phyloP scores from a whole-genome alignment of 441 rosid species.

The Cnidoscolus chayamansa region DNA sequence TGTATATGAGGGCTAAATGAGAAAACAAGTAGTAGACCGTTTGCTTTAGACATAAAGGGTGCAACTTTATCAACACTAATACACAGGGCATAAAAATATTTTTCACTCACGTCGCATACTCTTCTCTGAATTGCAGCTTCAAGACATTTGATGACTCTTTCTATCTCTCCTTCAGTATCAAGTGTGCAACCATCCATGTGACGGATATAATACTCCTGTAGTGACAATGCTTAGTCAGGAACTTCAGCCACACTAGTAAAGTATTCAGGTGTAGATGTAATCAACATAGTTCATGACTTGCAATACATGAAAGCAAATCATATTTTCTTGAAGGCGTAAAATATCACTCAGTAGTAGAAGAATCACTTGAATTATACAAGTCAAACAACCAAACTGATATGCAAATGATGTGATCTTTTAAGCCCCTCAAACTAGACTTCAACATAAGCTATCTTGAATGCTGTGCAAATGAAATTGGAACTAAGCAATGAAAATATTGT shows the following conservation, averaged over 20 bases:
- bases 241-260: background rate
- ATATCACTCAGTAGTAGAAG: background rate
- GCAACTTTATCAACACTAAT: too few relatives aligned
- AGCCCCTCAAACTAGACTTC: background rate
- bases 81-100: background rate
- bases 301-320: background rate
- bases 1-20: too few relatives aligned
- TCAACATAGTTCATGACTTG: background rate
- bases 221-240: background rate
- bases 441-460: background rate
- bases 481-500: background rate
- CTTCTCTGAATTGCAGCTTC: conserved; percentile 90
- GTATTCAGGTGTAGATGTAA: background rate
- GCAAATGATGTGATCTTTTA: background rate
- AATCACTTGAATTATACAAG: conserved; percentile 1
- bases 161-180: conserved; percentile 74
- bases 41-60: too few relatives aligned
- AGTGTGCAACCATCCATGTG: conserved; percentile 87
- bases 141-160: conserved; percentile 73
- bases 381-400: background rate
- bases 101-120: conserved; percentile 68
- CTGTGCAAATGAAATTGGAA: background rate
- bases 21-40: too few relatives aligned
- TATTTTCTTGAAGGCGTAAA: background rate
- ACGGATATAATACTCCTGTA: conserved; percentile 75